These are phyloP conservation scores for Huntiella decipiens DNA, from an alignment of 2,329 filamentous ascomycete species.

Conservation along the genomic window DNA sequence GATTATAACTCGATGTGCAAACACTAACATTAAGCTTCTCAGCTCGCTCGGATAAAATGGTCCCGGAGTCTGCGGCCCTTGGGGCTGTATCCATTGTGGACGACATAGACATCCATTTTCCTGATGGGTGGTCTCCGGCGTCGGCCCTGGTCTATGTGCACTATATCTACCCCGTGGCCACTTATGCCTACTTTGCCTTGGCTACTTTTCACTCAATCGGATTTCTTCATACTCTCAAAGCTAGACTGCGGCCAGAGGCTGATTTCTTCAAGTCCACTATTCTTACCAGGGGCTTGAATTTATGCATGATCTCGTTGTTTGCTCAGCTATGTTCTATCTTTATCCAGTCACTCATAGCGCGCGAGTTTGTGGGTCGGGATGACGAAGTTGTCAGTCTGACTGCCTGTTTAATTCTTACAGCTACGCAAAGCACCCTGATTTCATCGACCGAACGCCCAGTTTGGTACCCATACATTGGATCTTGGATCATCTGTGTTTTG, in stretches of 20 bases:
- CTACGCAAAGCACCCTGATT: slow-evolving; percentile 37
- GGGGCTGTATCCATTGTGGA: neutral
- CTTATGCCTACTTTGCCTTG: slow-evolving; percentile 38
- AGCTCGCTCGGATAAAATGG: neutral
- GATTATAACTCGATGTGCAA: neutral
- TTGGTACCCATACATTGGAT: slow-evolving; percentile 45
- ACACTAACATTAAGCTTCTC: neutral
- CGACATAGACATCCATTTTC: neutral
- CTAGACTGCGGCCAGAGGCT: slow-evolving; percentile 17
- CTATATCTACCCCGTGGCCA: slow-evolving; percentile 37
- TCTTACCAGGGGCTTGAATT: slow-evolving; percentile 12
- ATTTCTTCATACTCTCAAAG: slow-evolving; percentile 29
- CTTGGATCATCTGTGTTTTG: slow-evolving; percentile 37
- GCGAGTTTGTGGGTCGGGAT: slow-evolving; percentile 25
- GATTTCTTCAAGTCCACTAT: slow-evolving; percentile 21
- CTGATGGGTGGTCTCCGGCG: slow-evolving; percentile 1
- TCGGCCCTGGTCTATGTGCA: slow-evolving; percentile 17
- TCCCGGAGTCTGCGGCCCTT: neutral
- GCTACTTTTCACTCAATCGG: slow-evolving; percentile 32
- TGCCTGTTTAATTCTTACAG: slow-evolving; percentile 44
- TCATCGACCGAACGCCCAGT: slow-evolving; percentile 29
- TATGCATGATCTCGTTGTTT: slow-evolving; percentile 21
- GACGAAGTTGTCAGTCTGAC: slow-evolving; percentile 37
- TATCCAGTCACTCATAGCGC: slow-evolving; percentile 18
- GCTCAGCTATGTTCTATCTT: slow-evolving; percentile 26